A percentile compares a stretch with the other conserved stretches of the same genome.
These are phyloP conservation scores for Nicotiana benthamiana DNA, from an alignment of 257 asterid species.

Conservation along the genomic window DNA sequence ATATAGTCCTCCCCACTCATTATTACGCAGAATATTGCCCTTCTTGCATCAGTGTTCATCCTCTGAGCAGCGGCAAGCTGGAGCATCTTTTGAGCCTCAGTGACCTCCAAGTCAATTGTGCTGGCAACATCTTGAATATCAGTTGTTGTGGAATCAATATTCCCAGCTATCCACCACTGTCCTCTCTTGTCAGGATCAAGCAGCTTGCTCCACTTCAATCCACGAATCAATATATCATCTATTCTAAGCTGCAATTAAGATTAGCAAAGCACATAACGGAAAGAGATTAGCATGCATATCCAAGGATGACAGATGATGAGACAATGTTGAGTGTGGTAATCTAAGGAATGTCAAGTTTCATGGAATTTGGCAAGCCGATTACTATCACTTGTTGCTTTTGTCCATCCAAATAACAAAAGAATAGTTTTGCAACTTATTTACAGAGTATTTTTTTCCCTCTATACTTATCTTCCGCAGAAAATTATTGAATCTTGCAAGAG, in stretches of 20 bases:
- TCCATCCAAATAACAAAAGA: not conserved
- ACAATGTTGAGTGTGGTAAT: not conserved
- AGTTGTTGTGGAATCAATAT: slow-evolving; percentile 33
- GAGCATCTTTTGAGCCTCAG: slow-evolving; percentile 77
- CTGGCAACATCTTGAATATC: slow-evolving; percentile 61
- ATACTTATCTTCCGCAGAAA: not conserved
- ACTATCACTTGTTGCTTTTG: not conserved
- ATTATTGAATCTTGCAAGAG: not conserved
- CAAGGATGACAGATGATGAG: slow-evolving; percentile 1
- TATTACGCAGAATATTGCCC: slow-evolving; percentile 80
- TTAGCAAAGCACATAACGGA: not conserved
- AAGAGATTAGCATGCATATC: not conserved
- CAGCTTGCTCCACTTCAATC: slow-evolving; percentile 81
- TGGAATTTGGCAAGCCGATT: not conserved
- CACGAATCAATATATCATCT: slow-evolving; percentile 61
- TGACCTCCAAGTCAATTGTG: slow-evolving; percentile 62
- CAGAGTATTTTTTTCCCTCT: not conserved
- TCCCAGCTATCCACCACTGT: slow-evolving; percentile 94
- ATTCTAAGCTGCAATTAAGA: slow-evolving; percentile 58
- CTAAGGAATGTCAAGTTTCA: not conserved
- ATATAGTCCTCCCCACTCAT: slow-evolving; percentile 87
- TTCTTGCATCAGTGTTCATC: slow-evolving; percentile 93
- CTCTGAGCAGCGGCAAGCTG: slow-evolving; percentile 82
- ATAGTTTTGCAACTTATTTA: not conserved
- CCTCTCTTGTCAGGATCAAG: slow-evolving; percentile 86